Percentiles rank a stretch among this genome's conserved stretches.
These are phyloP conservation scores for Pyrenophora teres DNA, from an alignment of 2,329 filamentous ascomycete species.

Conservation along the genomic window DNA sequence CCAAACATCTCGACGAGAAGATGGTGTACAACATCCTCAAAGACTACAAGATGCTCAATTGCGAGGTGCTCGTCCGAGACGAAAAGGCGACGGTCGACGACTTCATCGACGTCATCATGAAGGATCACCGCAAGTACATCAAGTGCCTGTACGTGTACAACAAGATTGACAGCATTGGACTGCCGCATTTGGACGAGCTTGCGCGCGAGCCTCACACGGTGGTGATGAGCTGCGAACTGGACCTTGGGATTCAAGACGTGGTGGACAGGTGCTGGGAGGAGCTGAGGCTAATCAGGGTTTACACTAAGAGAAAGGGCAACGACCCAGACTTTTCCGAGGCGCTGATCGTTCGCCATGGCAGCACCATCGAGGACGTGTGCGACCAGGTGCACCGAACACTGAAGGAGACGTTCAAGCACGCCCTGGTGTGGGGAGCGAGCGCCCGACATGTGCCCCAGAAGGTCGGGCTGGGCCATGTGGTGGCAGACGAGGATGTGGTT, in stretches of 20 bases:
- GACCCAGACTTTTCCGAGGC: conserved; percentile 91
- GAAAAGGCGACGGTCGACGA: conserved; percentile 94
- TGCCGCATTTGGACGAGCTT: conserved; percentile 90
- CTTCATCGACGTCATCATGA: conserved; percentile 99
- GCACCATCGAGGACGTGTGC: conserved; percentile 94
- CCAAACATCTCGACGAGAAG: conserved; percentile 92
- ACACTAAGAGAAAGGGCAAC: conserved; percentile 84
- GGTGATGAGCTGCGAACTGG: conserved; percentile 97
- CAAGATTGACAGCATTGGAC: conserved; percentile 94
- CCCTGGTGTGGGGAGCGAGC: conserved; percentile 95
- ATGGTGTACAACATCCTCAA: conserved; percentile 97
- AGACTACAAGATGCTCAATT: conserved; percentile 99
- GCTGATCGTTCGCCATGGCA: conserved; percentile 85
- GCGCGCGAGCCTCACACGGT: conserved; percentile 92
- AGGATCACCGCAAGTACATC: conserved; percentile 98
- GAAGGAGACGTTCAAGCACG: conserved; percentile 99
- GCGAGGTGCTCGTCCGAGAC: conserved; percentile 92
- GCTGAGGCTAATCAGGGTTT: conserved; percentile 84
- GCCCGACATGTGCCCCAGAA: conserved; percentile 93
- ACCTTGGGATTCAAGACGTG: conserved; percentile 90
- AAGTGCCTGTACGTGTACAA: conserved; percentile 96
- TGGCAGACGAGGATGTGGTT: conserved; percentile 72
- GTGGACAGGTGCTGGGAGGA: conserved; percentile 96
- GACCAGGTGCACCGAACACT: conserved; percentile 90
- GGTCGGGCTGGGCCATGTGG: conserved; percentile 81